These are phyloP conservation scores for Camillea tinctor DNA, from an alignment of 2,329 filamentous ascomycete genomes.

Conservation along the genomic window DNA sequence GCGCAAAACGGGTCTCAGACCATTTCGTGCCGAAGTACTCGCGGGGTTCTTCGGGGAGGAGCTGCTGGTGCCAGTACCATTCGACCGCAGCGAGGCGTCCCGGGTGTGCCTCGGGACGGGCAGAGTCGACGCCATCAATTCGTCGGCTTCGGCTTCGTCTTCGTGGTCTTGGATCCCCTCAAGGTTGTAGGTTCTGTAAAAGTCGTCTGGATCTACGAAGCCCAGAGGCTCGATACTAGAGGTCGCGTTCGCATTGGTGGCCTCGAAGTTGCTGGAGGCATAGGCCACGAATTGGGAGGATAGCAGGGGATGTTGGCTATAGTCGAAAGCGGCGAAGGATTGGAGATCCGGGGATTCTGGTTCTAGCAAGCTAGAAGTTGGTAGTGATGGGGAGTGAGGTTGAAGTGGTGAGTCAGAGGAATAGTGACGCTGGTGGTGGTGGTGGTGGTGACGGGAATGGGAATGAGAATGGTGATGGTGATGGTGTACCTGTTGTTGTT, in stretches of 20 bases:
- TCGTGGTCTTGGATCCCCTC: too few relatives aligned
- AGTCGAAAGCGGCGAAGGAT: slow-evolving; percentile 11
- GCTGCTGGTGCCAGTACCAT: slow-evolving; percentile 48
- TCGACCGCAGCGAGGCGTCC: slow-evolving; percentile 45
- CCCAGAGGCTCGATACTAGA: slow-evolving; percentile 37
- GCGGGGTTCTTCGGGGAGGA: slow-evolving; percentile 45
- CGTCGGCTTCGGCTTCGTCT: slow-evolving; percentile 35
- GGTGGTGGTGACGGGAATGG: too few relatives aligned
- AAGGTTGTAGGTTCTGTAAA: slow-evolving; percentile 54
- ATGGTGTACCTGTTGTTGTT: slow-evolving; percentile 25
- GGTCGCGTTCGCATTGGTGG: slow-evolving; percentile 39
- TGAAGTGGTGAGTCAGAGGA: slow-evolving; percentile 18
- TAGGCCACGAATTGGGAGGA: slow-evolving; percentile 33
- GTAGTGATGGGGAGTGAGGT: slow-evolving; percentile 23
- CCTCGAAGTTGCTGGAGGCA: slow-evolving; percentile 38
- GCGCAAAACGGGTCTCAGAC: slow-evolving; percentile 44
- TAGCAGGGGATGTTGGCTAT: slow-evolving; percentile 10
- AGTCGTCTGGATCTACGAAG: slow-evolving; percentile 52
- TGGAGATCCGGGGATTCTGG: slow-evolving; percentile 18
- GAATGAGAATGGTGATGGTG: slow-evolving; percentile 23
- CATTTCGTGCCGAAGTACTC: slow-evolving; percentile 39
- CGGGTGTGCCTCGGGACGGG: slow-evolving; percentile 42
- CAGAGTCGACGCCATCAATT: slow-evolving; percentile 41
- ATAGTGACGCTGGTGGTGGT: slow-evolving; percentile 1
- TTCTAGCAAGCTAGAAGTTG: slow-evolving; percentile 12